These are phyloP conservation scores for Populus trichocarpa DNA, from an alignment of 441 rosid genomes.

Conservation along the genomic window DNA sequence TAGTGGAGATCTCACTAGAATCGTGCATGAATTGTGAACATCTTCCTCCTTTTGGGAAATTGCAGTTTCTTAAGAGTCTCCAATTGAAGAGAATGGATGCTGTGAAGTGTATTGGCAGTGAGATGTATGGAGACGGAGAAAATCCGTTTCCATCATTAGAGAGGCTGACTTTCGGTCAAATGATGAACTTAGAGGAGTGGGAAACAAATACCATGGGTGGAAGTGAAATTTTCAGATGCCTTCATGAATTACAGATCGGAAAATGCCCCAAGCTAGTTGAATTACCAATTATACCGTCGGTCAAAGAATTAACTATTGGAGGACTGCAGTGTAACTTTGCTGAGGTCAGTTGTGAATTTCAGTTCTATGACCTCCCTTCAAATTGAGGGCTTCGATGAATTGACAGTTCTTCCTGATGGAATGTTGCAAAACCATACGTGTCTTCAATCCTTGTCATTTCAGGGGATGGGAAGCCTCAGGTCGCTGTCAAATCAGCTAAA, in stretches of 20 bases:
- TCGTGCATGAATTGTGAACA: slow-evolving; percentile 5
- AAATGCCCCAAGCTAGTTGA: slow-evolving; percentile 4
- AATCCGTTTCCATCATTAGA: slow-evolving; percentile 12
- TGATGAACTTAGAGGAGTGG: slow-evolving; percentile 16
- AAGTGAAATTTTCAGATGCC: slow-evolving; percentile 4
- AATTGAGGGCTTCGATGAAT: no score
- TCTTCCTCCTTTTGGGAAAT: slow-evolving; percentile 22
- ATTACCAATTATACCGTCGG: slow-evolving; percentile 10
- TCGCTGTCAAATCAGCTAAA: slow-evolving; percentile 1
- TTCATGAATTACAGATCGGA: neutral
- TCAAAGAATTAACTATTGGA: neutral
- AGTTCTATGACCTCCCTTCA: neutral
- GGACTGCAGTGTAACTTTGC: neutral
- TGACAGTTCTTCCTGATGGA: neutral
- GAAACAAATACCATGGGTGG: neutral
- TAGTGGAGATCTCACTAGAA: slow-evolving; percentile 1
- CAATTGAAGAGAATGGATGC: neutral
- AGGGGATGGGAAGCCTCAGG: neutral
- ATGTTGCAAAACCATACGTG: slow-evolving; percentile 1
- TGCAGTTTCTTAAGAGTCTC: slow-evolving; percentile 12
- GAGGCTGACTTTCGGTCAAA: neutral
- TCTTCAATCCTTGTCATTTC: neutral
- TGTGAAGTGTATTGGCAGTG: slow-evolving; percentile 7
- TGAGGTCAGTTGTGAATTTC: neutral
- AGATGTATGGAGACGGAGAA: slow-evolving; percentile 4